Base-by-base conservation (phyloP, 2,329 filamentous ascomycete genomes). In the Metarhizium sp. region DNA sequence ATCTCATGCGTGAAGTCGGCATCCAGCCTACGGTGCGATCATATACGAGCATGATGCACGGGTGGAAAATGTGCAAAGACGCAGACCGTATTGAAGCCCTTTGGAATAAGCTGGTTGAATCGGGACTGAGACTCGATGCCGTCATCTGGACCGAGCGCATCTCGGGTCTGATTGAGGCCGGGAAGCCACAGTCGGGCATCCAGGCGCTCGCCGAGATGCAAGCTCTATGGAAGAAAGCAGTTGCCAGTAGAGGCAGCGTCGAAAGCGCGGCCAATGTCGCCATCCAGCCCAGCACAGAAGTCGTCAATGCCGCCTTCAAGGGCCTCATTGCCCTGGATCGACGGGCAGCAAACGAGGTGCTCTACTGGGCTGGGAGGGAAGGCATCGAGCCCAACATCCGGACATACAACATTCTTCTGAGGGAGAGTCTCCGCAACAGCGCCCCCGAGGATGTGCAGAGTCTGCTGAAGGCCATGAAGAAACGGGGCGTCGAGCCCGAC, bases 21-120 rank as follows among this genome's bases (percentile, higher is more conserved):
- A 65, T 86, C 34, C 67, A 72, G 55, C 85, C 88, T 14, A 84
- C 78, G 6, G 63, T 86, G 54, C 78, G 74, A 61, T 86, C 88
- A 0, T 94, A 87, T 80, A 86, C 84, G 43, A 73, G 81, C 47
- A 87, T 94, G 79, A 80, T 94, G 60, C 77, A 81, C 55, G 88
- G 88, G 1, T 90, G 85, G 69, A 80, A 79, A 64, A 76, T 75
- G 51, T 76, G 81, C 51, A 75, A 76, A 54, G 84, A 90, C 61
- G 60, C 75, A 0, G 67, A 73, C n/a, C 82, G 78, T 25, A 74
- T 92, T 58, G 79, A 85, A 55, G 75, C 75, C 1, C 77, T 91
- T 36, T 95, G 90, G 89, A 61, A 70, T 0, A 81, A 79, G 59
- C 81, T 94, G 70, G 63, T 78, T 3, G 65, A 64, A 8, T 78